Evolutionary conservation across 1,139 yeast genomes (phyloP).

Genomic region (Geotrichum bryndzae): DNA sequence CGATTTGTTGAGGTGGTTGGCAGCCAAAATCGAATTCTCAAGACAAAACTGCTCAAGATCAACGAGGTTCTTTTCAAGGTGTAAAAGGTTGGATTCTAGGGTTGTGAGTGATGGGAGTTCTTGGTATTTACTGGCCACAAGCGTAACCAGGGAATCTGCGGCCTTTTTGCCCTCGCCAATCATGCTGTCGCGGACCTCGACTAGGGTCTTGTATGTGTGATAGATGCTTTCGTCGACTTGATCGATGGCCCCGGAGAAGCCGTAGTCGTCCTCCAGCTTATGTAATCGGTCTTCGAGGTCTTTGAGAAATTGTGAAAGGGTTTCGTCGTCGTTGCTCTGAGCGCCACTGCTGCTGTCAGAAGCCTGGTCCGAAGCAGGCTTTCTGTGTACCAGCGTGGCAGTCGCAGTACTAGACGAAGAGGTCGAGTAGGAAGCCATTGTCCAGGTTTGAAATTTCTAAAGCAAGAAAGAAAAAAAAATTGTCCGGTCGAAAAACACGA

Average conservation of each 20-base stretch:
- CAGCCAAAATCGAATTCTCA: conserved; percentile 20
- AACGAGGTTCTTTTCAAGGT: conserved; percentile 32
- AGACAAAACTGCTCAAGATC: conserved; percentile 29
- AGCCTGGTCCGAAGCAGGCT: background rate
- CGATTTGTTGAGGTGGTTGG: conserved; percentile 20
- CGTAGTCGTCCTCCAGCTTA: conserved; percentile 31
- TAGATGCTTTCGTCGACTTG: conserved; percentile 33
- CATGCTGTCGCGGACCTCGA: conserved; percentile 31
- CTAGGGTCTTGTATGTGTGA: conserved; percentile 30
- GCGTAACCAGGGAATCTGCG: conserved; percentile 30
- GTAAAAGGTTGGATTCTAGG: conserved; percentile 24
- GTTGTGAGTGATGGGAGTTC: conserved; percentile 14
- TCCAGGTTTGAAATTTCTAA: background rate
- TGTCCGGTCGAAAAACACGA: too few relatives aligned
- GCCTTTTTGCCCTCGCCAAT: conserved; percentile 31
- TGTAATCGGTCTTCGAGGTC: background rate
- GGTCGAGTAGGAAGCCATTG: conserved; percentile 3
- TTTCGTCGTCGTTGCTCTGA: background rate
- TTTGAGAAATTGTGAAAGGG: background rate
- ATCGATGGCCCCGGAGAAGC: conserved; percentile 28
- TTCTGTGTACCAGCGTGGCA: background rate
- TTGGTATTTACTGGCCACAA: conserved; percentile 28
- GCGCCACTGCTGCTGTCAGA: background rate
- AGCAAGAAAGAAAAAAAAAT: too few relatives aligned
- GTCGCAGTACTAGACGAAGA: conserved; percentile 2